Conservation (phyloP, 73 alveolate genomes). For the Paramecium primaurelia region DNA sequence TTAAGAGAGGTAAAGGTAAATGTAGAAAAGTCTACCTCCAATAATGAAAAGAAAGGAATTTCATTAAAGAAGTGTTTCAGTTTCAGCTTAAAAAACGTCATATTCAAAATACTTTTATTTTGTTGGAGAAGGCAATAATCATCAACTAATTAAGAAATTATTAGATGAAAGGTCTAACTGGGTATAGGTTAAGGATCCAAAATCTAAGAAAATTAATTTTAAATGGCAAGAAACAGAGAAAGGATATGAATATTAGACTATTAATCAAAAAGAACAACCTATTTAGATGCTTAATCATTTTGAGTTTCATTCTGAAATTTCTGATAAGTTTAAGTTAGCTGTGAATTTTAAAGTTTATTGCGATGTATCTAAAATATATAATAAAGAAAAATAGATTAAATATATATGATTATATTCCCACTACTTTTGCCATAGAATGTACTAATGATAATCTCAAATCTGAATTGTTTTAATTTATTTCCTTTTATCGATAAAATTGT, state of each 20-base stretch:
- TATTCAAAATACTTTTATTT: not conserved
- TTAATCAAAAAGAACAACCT: slow-evolving; percentile 37
- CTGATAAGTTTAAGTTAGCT: slow-evolving; percentile 36
- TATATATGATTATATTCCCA: slow-evolving; percentile 33
- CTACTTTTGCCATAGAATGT: slow-evolving; percentile 48
- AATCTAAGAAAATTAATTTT: not conserved
- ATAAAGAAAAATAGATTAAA: not conserved
- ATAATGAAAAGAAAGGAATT: not conserved
- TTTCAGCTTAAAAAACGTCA: not conserved
- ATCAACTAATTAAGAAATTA: not conserved
- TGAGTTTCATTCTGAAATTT: slow-evolving; percentile 53
- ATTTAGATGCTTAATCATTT: slow-evolving; percentile 35
- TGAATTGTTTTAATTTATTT: not conserved
- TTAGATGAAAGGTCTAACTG: not conserved
- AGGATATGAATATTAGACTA: slow-evolving; percentile 66
- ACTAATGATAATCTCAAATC: not conserved
- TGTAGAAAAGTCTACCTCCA: not conserved
- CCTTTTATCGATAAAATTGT: not conserved
- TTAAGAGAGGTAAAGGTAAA: not conserved
- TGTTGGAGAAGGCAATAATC: slow-evolving; percentile 28
- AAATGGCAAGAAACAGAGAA: slow-evolving; percentile 58
- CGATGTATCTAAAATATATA: not conserved
- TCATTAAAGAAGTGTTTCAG: not conserved
- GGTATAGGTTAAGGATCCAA: not conserved
- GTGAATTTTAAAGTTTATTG: slow-evolving; percentile 20